Conservation (phyloP, 345 rosid species). For the Trapa incisa region DNA sequence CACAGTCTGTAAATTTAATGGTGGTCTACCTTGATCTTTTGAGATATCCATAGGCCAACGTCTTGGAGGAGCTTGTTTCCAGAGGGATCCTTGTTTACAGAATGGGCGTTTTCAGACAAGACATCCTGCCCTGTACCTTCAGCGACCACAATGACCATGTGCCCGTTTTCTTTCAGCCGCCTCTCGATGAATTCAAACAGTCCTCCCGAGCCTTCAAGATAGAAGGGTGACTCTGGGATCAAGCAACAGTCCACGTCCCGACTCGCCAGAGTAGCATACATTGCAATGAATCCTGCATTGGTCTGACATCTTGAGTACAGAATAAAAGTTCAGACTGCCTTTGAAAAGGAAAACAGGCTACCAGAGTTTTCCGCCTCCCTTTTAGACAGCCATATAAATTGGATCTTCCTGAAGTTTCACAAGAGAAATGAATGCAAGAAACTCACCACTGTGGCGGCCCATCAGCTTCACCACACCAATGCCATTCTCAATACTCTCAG, state of each 20-base stretch:
- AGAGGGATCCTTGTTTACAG: slow-evolving; percentile 47
- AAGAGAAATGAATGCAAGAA: background rate
- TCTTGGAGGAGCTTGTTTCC: slow-evolving; percentile 82
- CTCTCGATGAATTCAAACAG: slow-evolving; percentile 53
- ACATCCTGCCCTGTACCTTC: slow-evolving; percentile 85
- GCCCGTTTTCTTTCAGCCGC: slow-evolving; percentile 58
- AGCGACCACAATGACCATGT: slow-evolving; percentile 77
- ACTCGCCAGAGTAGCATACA: slow-evolving; percentile 84
- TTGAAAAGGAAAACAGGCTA: too few relatives aligned
- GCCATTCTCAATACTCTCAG: slow-evolving; percentile 69
- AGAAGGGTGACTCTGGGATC: slow-evolving; percentile 87
- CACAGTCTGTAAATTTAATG: too few relatives aligned
- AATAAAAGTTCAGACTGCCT: background rate
- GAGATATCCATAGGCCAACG: slow-evolving; percentile 61
- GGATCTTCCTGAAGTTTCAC: background rate
- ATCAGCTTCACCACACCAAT: slow-evolving; percentile 89
- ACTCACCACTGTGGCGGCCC: slow-evolving; percentile 80
- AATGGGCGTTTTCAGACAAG: slow-evolving; percentile 35
- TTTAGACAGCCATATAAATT: background rate
- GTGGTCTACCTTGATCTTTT: slow-evolving; percentile 43
- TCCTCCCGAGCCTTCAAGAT: slow-evolving; percentile 72
- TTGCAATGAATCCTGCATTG: slow-evolving; percentile 63
- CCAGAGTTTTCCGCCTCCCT: background rate
- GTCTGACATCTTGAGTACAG: background rate
- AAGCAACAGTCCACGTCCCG: slow-evolving; percentile 88